These are phyloP conservation scores for Acidiella bohemica DNA, from an alignment of 495 filamentous ascomycete species.

Conservation along the genomic window DNA sequence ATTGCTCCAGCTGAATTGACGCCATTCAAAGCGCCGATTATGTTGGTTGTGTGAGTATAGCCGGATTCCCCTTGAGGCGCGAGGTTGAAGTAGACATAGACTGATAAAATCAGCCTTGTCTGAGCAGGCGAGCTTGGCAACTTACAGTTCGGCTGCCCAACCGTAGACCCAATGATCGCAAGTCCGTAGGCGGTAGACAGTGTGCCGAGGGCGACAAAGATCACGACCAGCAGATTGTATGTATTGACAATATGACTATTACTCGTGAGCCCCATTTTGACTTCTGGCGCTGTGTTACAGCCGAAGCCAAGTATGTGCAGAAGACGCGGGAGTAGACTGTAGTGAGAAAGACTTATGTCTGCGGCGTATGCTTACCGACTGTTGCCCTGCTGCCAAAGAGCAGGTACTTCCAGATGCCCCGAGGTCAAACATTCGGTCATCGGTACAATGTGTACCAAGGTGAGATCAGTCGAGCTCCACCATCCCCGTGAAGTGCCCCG, in stretches of 20 bases:
- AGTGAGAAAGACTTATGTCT: no score
- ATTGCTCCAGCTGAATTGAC: slow-evolving; percentile 17
- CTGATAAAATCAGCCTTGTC: neutral
- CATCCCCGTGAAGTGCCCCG: no score
- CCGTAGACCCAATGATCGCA: slow-evolving; percentile 38
- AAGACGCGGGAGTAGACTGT: no score
- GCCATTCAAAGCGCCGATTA: slow-evolving; percentile 15
- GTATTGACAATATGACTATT: slow-evolving; percentile 20
- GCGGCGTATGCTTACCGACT: no score
- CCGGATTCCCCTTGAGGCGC: slow-evolving; percentile 19
- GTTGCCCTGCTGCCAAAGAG: no score
- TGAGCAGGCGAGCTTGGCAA: neutral
- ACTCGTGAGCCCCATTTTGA: neutral
- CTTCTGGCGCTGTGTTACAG: no score
- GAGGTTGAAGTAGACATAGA: slow-evolving; percentile 22
- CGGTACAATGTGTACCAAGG: no score
- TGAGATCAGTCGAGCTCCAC: no score
- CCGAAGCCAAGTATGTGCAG: no score
- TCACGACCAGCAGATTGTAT: slow-evolving; percentile 25
- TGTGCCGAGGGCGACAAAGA: slow-evolving; percentile 22
- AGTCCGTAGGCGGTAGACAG: slow-evolving; percentile 35
- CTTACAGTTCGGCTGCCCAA: slow-evolving; percentile 37
- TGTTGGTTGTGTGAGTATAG: slow-evolving; percentile 14
- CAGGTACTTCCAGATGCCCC: no score
- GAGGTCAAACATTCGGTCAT: no score